Base-by-base conservation (phyloP, 2,329 filamentous ascomycete species). In the Pleoardoris graminearum region DNA sequence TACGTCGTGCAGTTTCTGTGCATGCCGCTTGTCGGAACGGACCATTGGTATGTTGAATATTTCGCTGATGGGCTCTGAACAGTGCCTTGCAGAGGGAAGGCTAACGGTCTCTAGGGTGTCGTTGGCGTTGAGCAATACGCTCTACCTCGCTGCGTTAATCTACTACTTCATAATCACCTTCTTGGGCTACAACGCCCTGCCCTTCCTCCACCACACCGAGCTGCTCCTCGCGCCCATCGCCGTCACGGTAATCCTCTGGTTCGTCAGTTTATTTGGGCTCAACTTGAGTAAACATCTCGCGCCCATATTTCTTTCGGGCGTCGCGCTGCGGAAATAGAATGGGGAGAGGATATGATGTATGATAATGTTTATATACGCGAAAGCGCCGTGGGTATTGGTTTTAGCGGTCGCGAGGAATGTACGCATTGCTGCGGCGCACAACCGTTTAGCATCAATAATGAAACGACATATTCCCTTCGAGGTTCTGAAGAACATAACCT, bases 141-240 rank as follows among this genome's bases (percentile, higher is more conserved):
- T 88, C 58, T 88, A 88, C 63, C 77, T 88, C n/a, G 76, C 85
- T 32, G 85, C 85, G 0, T 73, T 86, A 46, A 79, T 80, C 23
- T 88, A 88, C 72, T 88, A 88, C 71, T 85, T 83, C 65, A 81
- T 87, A 59, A 85, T 88, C 62, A 86, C 82, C 7, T 88, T 88
- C 68, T 75, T 88, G 37, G 85, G 85, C 29, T 88, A 88, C 71
- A 88, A 88, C 62, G 84, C 85, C 21, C 75, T 88, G 14, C 85
- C 85, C 0, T 88, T 88, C 67, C 72, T 88, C 21, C 82, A 85
- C 65, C 84, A 87, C 59, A 88, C 85, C 1, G 84, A 88, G 67
- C 78, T 87, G 3, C 76, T 88, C 12, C 77, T 88, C 27, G 75
- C 83, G 11, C 85, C 85, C 0, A 81, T 86, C 41, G 75, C 83